Conservation (phyloP, 805 yeast genomes). For the Wickerhamomyces bovis region DNA sequence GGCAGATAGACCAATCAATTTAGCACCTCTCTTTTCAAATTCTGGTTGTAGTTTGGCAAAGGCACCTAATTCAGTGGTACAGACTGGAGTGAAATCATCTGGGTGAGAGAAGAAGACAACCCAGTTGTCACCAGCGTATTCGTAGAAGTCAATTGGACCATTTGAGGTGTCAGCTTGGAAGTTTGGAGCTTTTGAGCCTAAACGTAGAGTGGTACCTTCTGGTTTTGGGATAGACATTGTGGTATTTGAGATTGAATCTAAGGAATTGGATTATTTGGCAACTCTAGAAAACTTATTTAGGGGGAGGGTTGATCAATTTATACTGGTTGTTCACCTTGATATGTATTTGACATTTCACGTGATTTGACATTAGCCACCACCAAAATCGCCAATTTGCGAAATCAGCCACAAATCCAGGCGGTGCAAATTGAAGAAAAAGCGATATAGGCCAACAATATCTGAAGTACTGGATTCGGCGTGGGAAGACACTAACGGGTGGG, state of each 20-base stretch:
- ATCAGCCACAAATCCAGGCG: background rate
- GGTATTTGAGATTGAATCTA: background rate
- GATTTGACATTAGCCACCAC: slow-evolving; percentile 13
- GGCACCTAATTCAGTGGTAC: slow-evolving; percentile 76
- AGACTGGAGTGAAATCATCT: slow-evolving; percentile 74
- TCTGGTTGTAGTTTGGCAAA: slow-evolving; percentile 68
- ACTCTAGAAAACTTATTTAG: background rate
- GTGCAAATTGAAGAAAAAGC: background rate
- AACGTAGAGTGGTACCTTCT: slow-evolving; percentile 33
- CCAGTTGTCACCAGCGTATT: slow-evolving; percentile 58
- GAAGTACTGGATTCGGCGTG: too few relatives aligned
- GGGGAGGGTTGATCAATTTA: slow-evolving; percentile 1
- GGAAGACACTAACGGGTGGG: too few relatives aligned
- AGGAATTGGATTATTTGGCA: background rate
- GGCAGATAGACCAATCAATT: slow-evolving; percentile 63
- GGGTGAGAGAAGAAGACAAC: slow-evolving; percentile 68
- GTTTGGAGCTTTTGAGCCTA: slow-evolving; percentile 66
- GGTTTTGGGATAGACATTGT: slow-evolving; percentile 37
- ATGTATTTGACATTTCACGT: slow-evolving; percentile 15
- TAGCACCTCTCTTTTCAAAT: slow-evolving; percentile 57
- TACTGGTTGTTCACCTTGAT: background rate
- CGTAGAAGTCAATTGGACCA: slow-evolving; percentile 60
- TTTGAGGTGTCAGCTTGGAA: slow-evolving; percentile 57
- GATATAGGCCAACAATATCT: too few relatives aligned
- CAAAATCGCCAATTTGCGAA: background rate